Evolutionary conservation across 2,329 filamentous ascomycete species (phyloP).

Genomic region (Aureobasidium sp.): DNA sequence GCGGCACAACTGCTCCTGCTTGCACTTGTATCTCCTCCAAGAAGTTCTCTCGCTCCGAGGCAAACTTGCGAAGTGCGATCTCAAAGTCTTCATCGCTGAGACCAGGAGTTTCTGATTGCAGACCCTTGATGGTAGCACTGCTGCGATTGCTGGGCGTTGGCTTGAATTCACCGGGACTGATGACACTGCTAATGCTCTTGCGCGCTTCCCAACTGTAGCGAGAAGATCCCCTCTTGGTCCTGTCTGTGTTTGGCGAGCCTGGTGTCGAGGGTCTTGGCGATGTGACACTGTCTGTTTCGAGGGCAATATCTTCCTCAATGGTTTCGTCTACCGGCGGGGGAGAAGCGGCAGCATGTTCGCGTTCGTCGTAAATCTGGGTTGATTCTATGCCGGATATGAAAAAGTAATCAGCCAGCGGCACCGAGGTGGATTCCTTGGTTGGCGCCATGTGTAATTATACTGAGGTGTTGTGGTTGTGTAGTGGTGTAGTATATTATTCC

Average conservation of each 20-base stretch:
- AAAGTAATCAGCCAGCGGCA: conserved; percentile 58
- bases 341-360: conserved; percentile 18
- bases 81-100: conserved; percentile 84
- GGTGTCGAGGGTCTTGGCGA: conserved; percentile 36
- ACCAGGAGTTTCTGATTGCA: conserved; percentile 30
- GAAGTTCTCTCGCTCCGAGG: conserved; percentile 88
- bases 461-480: neutral
- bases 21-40: conserved; percentile 85
- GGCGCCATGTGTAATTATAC: conserved; percentile 13
- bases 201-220: conserved; percentile 39
- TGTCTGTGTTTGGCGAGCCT: conserved; percentile 32
- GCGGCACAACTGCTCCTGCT: conserved; percentile 63
- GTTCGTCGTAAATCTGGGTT: conserved; percentile 42
- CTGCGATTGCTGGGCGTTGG: conserved; percentile 53
- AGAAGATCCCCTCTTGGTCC: conserved; percentile 27
- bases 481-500: conserved; percentile 3
- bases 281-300: conserved; percentile 42
- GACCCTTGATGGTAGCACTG: conserved; percentile 52
- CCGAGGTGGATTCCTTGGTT: conserved; percentile 23
- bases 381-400: conserved; percentile 52
- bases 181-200: conserved; percentile 44
- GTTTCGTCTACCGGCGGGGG: conserved; percentile 36
- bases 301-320: conserved; percentile 49
- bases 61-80: conserved; percentile 85
- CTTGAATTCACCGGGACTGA: conserved; percentile 34